phyloP scores from a whole-genome alignment of 2,329 filamentous ascomycete genomes.

The Cytospora leucostoma region DNA sequence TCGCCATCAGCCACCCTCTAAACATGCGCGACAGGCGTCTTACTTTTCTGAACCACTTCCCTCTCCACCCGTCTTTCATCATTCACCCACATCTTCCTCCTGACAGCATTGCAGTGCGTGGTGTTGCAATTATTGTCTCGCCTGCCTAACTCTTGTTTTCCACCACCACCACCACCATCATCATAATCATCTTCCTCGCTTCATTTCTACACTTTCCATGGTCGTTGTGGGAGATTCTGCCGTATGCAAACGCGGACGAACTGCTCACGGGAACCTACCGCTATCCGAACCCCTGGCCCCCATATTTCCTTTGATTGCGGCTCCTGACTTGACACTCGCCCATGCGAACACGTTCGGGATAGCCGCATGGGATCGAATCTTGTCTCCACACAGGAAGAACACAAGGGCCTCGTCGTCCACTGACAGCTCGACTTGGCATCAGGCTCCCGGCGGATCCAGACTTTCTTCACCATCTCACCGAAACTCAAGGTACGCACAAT shows the following conservation, averaged over 20 bases:
- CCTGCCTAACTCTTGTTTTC: slow-evolving; percentile 18
- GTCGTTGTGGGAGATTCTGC: not conserved
- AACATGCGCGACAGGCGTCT: slow-evolving; percentile 30
- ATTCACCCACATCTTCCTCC: slow-evolving; percentile 18
- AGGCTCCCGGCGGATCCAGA: slow-evolving; percentile 14
- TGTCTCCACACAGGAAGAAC: slow-evolving; percentile 35
- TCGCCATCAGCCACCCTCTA: slow-evolving; percentile 12
- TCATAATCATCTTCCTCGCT: not conserved
- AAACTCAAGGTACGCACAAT: slow-evolving; percentile 32
- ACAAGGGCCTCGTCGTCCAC: slow-evolving; percentile 20
- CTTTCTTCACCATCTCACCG: slow-evolving; percentile 35
- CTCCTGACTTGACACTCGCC: slow-evolving; percentile 36
- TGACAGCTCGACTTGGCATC: slow-evolving; percentile 34
- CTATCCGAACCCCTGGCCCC: slow-evolving; percentile 13
- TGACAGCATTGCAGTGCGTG: slow-evolving; percentile 18
- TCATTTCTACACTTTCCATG: not conserved
- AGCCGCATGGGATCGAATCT: slow-evolving; percentile 45
- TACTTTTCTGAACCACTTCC: slow-evolving; percentile 29
- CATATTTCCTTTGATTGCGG: slow-evolving; percentile 39
- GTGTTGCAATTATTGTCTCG: slow-evolving; percentile 28
- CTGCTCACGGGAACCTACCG: slow-evolving; percentile 39
- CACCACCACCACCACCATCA: not conserved
- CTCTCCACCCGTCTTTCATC: slow-evolving; percentile 22
- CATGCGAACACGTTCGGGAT: slow-evolving; percentile 51
- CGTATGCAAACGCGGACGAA: slow-evolving; percentile 32